Base-by-base conservation (phyloP, 139 green algal genomes). In the Chlorella sp. region DNA sequence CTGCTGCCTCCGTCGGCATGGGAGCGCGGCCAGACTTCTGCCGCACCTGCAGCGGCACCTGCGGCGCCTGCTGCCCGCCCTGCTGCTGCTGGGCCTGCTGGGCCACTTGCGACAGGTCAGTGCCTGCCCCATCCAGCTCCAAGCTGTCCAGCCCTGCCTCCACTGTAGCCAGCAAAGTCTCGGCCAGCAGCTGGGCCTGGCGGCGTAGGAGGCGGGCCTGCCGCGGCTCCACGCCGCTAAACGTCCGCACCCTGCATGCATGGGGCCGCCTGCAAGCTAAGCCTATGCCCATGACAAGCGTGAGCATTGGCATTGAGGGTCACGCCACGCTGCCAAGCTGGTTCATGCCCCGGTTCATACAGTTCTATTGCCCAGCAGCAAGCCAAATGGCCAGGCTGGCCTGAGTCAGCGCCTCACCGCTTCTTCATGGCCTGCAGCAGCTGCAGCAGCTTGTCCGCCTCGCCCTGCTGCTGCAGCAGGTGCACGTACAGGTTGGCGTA, bases 171-270 rank as follows among this genome's bases (percentile, higher is more conserved):
- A 72, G 34, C 76, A 82, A 60, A 3, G 76, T 63, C 30, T 82
- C 76, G 2, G 57, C 34, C 36, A 82, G 76, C 60, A 60, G 4
- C 6, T 60, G 76, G 25, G 60, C 76, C 26, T 82, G 76, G 34
- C 60, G 76, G 13, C 76, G 76, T 60, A 82, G 76, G 30, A 73
- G 44, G 56, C 76, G 76, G 3, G 76, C 56, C 26, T 82, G 76
- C 25, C 76, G 38, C 0, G 76, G 36, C 76, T 71, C 76, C 0
- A 36, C 60, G 11, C 30, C 39, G 25, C 30, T 23, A 4, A 60
- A 26, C 23, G 23, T 56, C 36, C 56, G 56, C 36, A 82, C 47
- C n/a, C 73, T 82, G 76, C 76, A 4, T 20, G 51, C 51, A 60
- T 60, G 11, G 51, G 51, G 12, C 12, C n/a, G n/a, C n/a, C n/a